A percentile compares a stretch with the other conserved stretches of the same genome.
Conservation (phyloP, 129 eudicot genomes). For the Pittosporum tobira region DNA sequence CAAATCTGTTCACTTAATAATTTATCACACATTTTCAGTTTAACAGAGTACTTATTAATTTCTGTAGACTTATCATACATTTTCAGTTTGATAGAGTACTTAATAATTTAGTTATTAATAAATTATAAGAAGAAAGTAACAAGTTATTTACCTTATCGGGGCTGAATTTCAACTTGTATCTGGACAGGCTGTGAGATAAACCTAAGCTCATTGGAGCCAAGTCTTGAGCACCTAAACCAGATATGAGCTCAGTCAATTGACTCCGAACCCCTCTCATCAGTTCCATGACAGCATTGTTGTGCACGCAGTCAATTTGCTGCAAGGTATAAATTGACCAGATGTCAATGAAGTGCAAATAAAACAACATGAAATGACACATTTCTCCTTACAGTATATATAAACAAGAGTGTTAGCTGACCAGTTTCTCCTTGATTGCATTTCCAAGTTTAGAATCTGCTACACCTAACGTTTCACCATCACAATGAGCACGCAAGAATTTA, state of each 20-base stretch:
- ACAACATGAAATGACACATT: not conserved
- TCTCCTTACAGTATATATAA: no score
- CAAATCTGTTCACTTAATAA: not conserved
- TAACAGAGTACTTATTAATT: not conserved
- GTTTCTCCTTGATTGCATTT: conserved; percentile 62
- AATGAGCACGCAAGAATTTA: conserved; percentile 77
- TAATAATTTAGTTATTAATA: not conserved
- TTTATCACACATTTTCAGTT: not conserved
- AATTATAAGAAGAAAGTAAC: not conserved
- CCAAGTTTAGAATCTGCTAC: conserved; percentile 72
- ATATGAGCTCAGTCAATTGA: conserved; percentile 63
- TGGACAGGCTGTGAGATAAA: conserved; percentile 60
- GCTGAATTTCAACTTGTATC: conserved; percentile 70
- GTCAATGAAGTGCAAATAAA: not conserved
- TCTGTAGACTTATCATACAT: not conserved
- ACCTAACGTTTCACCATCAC: conserved; percentile 72
- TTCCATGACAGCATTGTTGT: conserved; percentile 75
- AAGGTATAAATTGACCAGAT: not conserved
- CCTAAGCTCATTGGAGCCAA: conserved; percentile 77
- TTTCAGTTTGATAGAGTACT: not conserved
- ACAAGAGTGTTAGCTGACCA: conserved; percentile 28
- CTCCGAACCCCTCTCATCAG: conserved; percentile 89
- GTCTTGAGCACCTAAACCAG: conserved; percentile 61
- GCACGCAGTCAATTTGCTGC: conserved; percentile 83
- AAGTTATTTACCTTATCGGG: conserved; percentile 49